These are phyloP conservation scores for Fusarium zealandicum DNA, from an alignment of 2,329 filamentous ascomycete genomes.

Conservation along the genomic window DNA sequence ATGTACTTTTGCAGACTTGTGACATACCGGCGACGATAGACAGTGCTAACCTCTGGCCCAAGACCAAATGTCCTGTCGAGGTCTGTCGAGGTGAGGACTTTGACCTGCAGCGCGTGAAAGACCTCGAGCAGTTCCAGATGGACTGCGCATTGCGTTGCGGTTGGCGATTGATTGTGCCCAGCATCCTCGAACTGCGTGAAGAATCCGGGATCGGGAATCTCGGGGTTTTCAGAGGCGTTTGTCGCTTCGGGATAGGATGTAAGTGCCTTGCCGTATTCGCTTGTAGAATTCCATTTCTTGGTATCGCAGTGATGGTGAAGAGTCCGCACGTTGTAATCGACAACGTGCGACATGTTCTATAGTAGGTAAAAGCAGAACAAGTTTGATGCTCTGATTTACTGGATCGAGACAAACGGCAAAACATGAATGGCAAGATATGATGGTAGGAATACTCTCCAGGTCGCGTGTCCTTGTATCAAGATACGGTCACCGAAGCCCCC, in stretches of 20 bases:
- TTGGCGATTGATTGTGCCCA: constrained; percentile 15
- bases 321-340: constrained; percentile 15
- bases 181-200: constrained; percentile 11
- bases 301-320: constrained; percentile 16
- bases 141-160: constrained; percentile 53
- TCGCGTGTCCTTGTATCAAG: background rate
- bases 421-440: too few species aligned
- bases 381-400: too few species aligned
- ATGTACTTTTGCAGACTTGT: constrained; percentile 11
- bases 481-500: background rate
- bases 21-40: constrained; percentile 26
- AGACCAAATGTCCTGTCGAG: constrained; percentile 25
- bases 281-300: background rate
- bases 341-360: constrained; percentile 25
- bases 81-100: constrained; percentile 18
- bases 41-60: constrained; percentile 11
- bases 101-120: constrained; percentile 58
- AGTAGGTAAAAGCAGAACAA: background rate
- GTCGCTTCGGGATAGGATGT: constrained; percentile 11
- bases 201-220: constrained; percentile 20
- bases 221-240: constrained; percentile 13
- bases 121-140: constrained; percentile 67
- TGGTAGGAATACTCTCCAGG: too few species aligned
- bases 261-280: too few species aligned
- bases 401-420: too few species aligned